These are phyloP conservation scores for Gastroboletus turbinatus DNA, from an alignment of 1,284 basidiomycete species.

Conservation along the genomic window DNA sequence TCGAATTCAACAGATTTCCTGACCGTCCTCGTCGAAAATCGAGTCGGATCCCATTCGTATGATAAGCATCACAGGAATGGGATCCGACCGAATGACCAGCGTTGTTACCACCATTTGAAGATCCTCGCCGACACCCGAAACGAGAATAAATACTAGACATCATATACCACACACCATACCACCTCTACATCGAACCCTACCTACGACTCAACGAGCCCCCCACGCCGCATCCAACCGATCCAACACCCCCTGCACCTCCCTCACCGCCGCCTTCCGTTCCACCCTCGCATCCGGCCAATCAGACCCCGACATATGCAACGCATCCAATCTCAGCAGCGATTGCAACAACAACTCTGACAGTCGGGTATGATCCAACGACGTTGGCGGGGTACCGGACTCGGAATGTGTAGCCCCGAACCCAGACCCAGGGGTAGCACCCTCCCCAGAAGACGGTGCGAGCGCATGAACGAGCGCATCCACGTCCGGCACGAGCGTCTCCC, in stretches of 20 bases:
- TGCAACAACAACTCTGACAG: slow-evolving; percentile 76
- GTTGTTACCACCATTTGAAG: not conserved
- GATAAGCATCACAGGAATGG: no score
- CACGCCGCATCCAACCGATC: slow-evolving; percentile 57
- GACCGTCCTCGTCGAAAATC: not conserved
- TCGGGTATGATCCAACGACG: slow-evolving; percentile 50
- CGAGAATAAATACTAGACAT: not conserved
- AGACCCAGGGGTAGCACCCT: not conserved
- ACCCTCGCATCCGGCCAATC: slow-evolving; percentile 70
- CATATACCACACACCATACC: not conserved
- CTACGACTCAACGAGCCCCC: slow-evolving; percentile 26
- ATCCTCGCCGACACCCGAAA: not conserved
- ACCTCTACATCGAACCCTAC: not conserved
- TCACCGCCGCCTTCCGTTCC: slow-evolving; percentile 75
- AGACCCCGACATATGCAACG: slow-evolving; percentile 56
- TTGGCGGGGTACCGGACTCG: slow-evolving; percentile 1
- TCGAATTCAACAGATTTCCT: no score
- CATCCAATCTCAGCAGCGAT: slow-evolving; percentile 73
- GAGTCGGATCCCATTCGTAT: no score
- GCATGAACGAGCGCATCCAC: slow-evolving; percentile 55
- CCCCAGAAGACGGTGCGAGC: not conserved
- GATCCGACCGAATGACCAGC: not conserved
- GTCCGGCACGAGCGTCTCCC: slow-evolving; percentile 49
- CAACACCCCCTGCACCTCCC: slow-evolving; percentile 57
- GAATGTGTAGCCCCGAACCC: not conserved